phyloP scores from a whole-genome alignment of 148 eudicot species.

The Dysphania ambrosioides region DNA sequence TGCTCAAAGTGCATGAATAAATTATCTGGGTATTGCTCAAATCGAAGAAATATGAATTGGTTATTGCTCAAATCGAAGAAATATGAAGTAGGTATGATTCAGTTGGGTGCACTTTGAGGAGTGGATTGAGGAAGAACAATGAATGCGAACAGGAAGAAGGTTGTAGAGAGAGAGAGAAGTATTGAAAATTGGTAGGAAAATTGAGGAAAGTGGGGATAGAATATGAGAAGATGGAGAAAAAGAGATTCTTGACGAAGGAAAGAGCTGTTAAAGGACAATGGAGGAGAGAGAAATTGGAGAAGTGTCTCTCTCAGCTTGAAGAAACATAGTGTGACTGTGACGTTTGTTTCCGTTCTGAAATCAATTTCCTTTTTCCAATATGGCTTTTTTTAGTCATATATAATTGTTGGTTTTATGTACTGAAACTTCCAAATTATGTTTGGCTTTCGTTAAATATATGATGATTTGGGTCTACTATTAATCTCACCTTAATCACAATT shows the following conservation, averaged over 20 bases:
- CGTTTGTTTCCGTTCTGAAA: constrained; percentile 23
- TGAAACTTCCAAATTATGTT: no score
- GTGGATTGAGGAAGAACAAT: background rate
- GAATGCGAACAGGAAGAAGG: background rate
- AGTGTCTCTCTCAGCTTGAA: constrained; percentile 5
- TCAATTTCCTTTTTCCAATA: background rate
- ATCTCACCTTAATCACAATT: no score
- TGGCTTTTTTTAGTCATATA: background rate
- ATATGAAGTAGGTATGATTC: no score
- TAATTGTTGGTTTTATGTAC: no score
- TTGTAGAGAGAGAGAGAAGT: background rate
- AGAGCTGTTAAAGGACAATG: background rate
- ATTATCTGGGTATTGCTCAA: background rate
- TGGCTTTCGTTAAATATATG: no score
- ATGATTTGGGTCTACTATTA: no score
- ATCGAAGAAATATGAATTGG: no score
- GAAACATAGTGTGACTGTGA: background rate
- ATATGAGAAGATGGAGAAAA: background rate
- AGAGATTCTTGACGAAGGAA: background rate
- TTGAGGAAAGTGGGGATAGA: background rate
- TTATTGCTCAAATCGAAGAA: no score
- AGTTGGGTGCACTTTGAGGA: no score
- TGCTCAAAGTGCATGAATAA: no score
- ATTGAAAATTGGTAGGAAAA: background rate
- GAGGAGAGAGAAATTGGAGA: background rate